Evolutionary conservation across 2,329 filamentous ascomycete species (phyloP), one percentile per base, ranked within the genome.

Genomic region (Penicillium sp.): DNA sequence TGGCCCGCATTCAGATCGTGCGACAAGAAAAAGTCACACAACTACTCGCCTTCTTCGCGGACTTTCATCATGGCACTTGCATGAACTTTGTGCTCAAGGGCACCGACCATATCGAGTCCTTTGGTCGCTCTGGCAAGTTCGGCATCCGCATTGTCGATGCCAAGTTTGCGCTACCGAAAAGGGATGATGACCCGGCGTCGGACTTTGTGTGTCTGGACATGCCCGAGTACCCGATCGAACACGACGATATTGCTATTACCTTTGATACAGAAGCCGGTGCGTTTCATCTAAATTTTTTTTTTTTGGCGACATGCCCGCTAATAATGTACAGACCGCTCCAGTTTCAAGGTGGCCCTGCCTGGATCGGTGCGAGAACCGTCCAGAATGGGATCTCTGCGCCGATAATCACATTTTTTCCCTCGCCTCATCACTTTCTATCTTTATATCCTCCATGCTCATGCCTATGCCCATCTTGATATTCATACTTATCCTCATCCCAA

Each of bases 81-180:
- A 89, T 96, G 87, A 90, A 89, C 59, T 95, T 95, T 66, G 79
- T 86, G 27, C 78, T 96, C 51, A 92, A 91, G 69, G 82, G 83
- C 6, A 95, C 88, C 1, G 91, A 95, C 65, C 79, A 84, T 0
- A 92, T 91, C 61, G 90, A 95, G 71, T 80, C 72, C 33, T 82
- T 86, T 58, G 75, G 75, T 50, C 78, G 80, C 40, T 78, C 80
- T 43, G 79, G 80, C 55, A 91, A 89, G 66, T 81, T 80, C 29
- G 85, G 85, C 6, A 73, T 95, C 49, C 87, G 86, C 66, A 82
- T 95, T 55, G 86, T 92, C 24, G 91, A 96, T 66, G 89, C 89
- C 53, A 95, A 95, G 67, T 96, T 95, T 62, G 86, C 88, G 3
- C 74, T 95, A 47, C 90, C 90, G 4, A 84, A 77, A 49, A 71